Evolutionary conservation across 2,329 filamentous ascomycete species (phyloP), one percentile per base, ranked within the genome.

Genomic region (Lachnellula arida): DNA sequence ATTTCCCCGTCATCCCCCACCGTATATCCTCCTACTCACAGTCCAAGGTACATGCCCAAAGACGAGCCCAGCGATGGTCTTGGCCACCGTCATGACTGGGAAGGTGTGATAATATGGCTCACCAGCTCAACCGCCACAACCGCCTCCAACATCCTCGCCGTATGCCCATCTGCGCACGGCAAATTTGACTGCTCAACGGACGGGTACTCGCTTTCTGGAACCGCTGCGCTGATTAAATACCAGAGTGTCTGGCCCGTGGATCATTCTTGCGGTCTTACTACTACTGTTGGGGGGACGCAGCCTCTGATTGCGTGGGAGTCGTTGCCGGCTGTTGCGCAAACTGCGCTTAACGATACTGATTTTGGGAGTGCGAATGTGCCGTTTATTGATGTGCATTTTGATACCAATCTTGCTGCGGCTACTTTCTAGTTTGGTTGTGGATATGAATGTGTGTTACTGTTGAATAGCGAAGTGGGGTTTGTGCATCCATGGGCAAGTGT

Each of bases 51-150:
- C 63, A 70, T 75, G 63, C 76, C 76, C 50, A 78, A 78, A 67
- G 75, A 78, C 56, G 65, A 71, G 59, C 73, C 75, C 11, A 65
- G 61, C 25, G 46, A 55, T 0, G 73, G 71, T 0, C 68, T 73
- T 3, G 79, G 78, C 8, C 79, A 81, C 60, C 74, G 78, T 19
- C 76, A 81, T 66, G 79, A 82, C 63, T 82, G 79, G 79, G 79
- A 81, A 61, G 76, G 75, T n/a, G 70, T 76, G 0, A 75, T 82
- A 37, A 72, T 82, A 25, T 82, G 77, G 76, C 72, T 82, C 0
- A 70, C 71, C 0, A 68, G 69, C 9, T 50, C 65, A 0, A 67
- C 71, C 2, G 55, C 65, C 15, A 65, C 61, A 0, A 63, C 66
- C 8, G 63, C 70, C 14, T 60, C 56, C 14, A 71, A 77, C 49